Conservation (phyloP, 441 rosid species). For the Flueggea neowawraea region DNA sequence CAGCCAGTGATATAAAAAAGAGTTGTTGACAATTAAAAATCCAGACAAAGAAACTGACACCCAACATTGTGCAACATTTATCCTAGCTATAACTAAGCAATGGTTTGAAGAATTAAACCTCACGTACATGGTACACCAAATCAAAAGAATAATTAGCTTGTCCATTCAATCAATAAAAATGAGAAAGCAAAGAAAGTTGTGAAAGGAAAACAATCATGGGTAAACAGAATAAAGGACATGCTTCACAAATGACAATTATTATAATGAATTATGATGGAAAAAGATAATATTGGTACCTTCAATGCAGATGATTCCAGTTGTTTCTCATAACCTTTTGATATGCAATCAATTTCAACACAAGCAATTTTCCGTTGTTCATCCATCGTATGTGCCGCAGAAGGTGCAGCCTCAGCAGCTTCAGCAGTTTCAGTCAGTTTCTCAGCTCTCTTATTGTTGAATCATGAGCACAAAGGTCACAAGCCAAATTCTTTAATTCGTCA, state of each 20-base stretch:
- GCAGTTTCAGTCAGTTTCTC: slow-evolving; percentile 97
- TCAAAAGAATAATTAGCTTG: too few relatives aligned
- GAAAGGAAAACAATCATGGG: too few relatives aligned
- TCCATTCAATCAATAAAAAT: too few relatives aligned
- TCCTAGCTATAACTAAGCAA: too few relatives aligned
- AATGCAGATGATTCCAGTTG: slow-evolving; percentile 44
- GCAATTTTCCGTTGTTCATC: slow-evolving; percentile 88
- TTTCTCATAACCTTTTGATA: slow-evolving; percentile 52
- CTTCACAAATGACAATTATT: too few relatives aligned
- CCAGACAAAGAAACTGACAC: too few relatives aligned
- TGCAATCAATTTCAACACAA: slow-evolving; percentile 66
- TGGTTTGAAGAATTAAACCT: too few relatives aligned
- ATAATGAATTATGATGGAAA: too few relatives aligned
- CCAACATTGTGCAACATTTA: too few relatives aligned
- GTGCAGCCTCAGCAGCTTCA: slow-evolving; percentile 98
- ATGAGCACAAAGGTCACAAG: slow-evolving; percentile 86
- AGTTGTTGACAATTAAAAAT: background rate
- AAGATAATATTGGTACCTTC: slow-evolving; percentile 42
- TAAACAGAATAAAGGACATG: too few relatives aligned
- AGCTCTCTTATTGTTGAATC: slow-evolving; percentile 93
- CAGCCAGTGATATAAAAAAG: background rate
- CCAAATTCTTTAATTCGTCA: slow-evolving; percentile 90
- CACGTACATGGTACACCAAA: too few relatives aligned
- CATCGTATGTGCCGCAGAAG: slow-evolving; percentile 87
- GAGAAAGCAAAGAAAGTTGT: too few relatives aligned